Percentiles rank a stretch among this genome's conserved stretches.
Evolutionary conservation across 2,329 filamentous ascomycete genomes (phyloP).

Genomic region (Colletotrichum aenigma): DNA sequence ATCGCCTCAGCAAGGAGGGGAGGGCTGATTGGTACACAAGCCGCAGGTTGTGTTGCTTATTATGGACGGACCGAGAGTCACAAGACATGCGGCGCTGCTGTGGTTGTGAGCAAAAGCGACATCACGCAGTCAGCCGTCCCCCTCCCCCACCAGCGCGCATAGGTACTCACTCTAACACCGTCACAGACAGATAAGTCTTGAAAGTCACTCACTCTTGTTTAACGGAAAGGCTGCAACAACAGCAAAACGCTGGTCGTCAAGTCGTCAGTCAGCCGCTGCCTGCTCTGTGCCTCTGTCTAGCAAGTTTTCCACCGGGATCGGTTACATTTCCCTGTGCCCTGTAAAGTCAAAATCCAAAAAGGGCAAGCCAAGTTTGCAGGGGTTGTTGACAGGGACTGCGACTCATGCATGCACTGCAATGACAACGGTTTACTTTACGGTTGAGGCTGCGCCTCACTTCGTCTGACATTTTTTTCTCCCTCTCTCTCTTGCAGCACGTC

Average conservation of each 20-base stretch:
- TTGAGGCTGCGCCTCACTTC: slow-evolving; percentile 16
- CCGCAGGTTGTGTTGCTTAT: background rate
- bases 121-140: background rate
- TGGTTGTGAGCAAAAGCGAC: slow-evolving; percentile 7
- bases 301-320: background rate
- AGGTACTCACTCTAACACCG: background rate
- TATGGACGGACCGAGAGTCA: background rate
- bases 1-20: background rate
- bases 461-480: slow-evolving; percentile 7
- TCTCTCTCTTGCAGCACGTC: background rate
- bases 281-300: background rate
- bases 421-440: slow-evolving; percentile 15
- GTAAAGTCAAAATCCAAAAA: slow-evolving; percentile 20
- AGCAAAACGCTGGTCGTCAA: background rate
- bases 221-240: background rate
- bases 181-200: background rate
- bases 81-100: background rate
- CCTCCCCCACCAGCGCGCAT: background rate
- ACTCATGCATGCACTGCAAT: slow-evolving; percentile 19
- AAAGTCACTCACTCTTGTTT: background rate
- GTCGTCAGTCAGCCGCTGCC: background rate
- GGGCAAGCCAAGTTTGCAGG: slow-evolving; percentile 11
- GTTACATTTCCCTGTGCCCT: background rate
- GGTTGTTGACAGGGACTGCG: slow-evolving; percentile 12
- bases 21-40: background rate